Percentiles rank a stretch among this genome's conserved stretches.
phyloP scores from a whole-genome alignment of 2,329 filamentous ascomycete species.

The Cercospora beticola region DNA sequence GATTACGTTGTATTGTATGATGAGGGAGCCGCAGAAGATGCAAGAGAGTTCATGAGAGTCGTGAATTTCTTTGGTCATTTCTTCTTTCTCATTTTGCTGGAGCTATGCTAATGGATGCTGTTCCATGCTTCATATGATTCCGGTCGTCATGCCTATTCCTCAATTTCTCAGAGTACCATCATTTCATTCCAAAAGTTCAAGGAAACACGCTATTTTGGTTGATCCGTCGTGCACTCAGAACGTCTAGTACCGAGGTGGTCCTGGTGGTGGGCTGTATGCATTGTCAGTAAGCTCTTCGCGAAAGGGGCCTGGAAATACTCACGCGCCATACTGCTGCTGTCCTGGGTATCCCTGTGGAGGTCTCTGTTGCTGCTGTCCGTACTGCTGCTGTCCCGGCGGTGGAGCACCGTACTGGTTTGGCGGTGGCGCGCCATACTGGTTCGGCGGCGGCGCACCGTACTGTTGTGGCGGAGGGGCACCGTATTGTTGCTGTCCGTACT shows the following conservation, averaged over 20 bases:
- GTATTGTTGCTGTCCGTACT: constrained; percentile 35
- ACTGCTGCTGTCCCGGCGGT: constrained; percentile 4
- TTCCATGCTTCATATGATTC: neutral
- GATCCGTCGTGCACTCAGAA: constrained; percentile 8
- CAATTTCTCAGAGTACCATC: neutral
- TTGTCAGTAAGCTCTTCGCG: neutral
- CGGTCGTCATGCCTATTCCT: neutral
- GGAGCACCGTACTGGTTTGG: constrained; percentile 18
- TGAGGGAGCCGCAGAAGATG: constrained; percentile 40
- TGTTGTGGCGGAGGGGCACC: constrained; percentile 34
- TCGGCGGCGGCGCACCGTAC: constrained; percentile 26
- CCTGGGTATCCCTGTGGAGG: constrained; percentile 13
- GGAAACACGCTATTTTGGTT: neutral
- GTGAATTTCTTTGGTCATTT: neutral
- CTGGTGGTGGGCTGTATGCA: constrained; percentile 13
- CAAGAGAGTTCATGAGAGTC: neutral
- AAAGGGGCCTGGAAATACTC: neutral
- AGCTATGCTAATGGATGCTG: neutral
- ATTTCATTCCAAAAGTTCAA: neutral
- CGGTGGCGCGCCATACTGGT: constrained; percentile 17
- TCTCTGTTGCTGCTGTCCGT: constrained; percentile 9
- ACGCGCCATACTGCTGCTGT: constrained; percentile 24
- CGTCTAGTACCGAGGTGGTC: constrained; percentile 24
- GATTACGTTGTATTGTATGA: constrained; percentile 50
- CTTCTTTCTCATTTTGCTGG: neutral